Evolutionary conservation across 805 yeast genomes (phyloP), one percentile per base, ranked within the genome.

Genomic region (Isabelozyma pseudorhagii): DNA sequence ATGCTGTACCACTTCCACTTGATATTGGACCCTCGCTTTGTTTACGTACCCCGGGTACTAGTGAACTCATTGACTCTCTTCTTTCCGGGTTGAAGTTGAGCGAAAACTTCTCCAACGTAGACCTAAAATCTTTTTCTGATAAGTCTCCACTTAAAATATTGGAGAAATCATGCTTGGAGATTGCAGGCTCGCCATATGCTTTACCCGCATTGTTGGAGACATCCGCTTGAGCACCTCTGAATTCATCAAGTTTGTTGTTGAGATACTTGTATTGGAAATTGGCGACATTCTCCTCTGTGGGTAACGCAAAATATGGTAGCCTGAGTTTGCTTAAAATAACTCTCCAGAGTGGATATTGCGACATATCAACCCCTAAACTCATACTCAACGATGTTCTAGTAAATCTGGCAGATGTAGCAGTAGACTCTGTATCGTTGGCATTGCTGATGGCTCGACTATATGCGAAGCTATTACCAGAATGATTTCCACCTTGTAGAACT

Each of bases 231-330:
- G 42, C 34, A n/a, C 39, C 44, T 28, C 36, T 45, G 45, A 46
- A 8, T n/a, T 40, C 28, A 31, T 55, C 52, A 25, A 54, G 27
- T 47, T 53, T 53, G 11, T 54, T 49, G 21, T 46, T 44, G 10
- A 62, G 45, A 45, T 57, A 57, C 38, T 58, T 53, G 18, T 46
- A 44, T 50, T 64, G 68, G 25, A 56, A 48, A 44, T 55, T 53
- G 15, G 56, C 50, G 9, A 67, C 59, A 45, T 65, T 69, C 14
- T 59, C 63, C 14, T 68, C 73, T 2, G 68, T 63, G 1, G 84
- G 83, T 27, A 81, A 61, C 21, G 56, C 54, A 57, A 71, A 80
- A 21, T 79, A 59, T 3, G 85, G 85, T 38, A 81, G 57, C 15
- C 58, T 59, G 15, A 69, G 52, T 57, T 61, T 64, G 46, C 67